These are phyloP conservation scores for Saccharomyces hybrid DNA, from an alignment of 1,139 yeast genomes.

Conservation along the genomic window DNA sequence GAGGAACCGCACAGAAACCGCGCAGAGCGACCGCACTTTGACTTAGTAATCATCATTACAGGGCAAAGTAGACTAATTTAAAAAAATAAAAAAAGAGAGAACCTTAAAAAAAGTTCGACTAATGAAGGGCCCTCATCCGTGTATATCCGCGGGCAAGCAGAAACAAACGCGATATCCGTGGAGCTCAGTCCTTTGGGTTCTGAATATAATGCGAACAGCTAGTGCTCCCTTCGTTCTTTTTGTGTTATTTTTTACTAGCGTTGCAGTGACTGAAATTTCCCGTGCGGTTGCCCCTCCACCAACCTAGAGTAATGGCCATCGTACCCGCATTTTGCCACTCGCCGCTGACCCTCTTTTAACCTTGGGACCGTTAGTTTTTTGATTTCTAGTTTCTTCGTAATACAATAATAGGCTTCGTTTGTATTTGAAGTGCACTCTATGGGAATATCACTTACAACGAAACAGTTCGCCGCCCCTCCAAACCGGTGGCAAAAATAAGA, in stretches of 20 bases:
- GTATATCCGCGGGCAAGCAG: not conserved
- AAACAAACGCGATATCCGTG: not conserved
- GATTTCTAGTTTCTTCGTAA: not conserved
- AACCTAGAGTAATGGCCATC: not conserved
- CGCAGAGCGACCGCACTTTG: not conserved
- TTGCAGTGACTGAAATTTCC: not conserved
- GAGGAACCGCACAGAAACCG: too few relatives aligned
- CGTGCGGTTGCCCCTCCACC: not conserved
- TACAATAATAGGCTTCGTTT: not conserved
- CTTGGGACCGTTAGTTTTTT: not conserved
- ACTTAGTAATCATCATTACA: too few relatives aligned
- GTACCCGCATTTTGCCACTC: not conserved
- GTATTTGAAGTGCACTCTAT: not conserved
- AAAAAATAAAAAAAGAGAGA: not conserved
- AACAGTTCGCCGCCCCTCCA: too few relatives aligned
- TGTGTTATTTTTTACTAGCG: not conserved
- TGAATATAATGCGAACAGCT: not conserved
- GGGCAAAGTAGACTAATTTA: not conserved
- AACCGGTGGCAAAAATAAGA: too few relatives aligned
- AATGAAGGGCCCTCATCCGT: not conserved
- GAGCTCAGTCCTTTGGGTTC: not conserved
- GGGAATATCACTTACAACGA: too few relatives aligned
- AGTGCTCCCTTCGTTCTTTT: not conserved
- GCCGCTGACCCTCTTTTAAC: not conserved
- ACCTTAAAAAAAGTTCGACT: not conserved